Evolutionary conservation across 1,139 yeast genomes (phyloP).

Genomic region (Yamadazyma triangularis): DNA sequence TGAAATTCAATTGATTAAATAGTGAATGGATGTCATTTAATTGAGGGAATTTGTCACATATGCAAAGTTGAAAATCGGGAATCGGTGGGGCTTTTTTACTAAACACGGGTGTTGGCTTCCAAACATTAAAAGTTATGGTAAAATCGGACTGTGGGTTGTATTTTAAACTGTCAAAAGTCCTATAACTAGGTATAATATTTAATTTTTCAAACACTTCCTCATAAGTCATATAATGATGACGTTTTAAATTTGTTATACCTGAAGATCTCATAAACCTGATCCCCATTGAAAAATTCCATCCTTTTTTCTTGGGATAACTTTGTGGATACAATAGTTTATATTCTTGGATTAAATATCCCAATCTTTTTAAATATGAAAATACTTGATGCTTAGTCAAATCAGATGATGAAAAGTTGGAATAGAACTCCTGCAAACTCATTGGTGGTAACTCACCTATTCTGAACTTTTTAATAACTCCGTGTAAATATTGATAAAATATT

Average conservation of each 20-base stretch:
- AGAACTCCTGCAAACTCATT: slow-evolving; percentile 63
- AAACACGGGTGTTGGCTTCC: slow-evolving; percentile 79
- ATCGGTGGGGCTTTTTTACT: slow-evolving; percentile 55
- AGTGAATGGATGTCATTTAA: slow-evolving; percentile 31
- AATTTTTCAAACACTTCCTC: slow-evolving; percentile 37
- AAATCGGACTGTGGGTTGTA: slow-evolving; percentile 6
- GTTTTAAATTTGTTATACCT: slow-evolving; percentile 10
- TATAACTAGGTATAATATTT: slow-evolving; percentile 26
- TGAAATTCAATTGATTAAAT: slow-evolving; percentile 15
- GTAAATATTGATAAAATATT: slow-evolving; percentile 13
- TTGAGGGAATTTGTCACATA: slow-evolving; percentile 53
- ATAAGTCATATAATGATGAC: slow-evolving; percentile 32
- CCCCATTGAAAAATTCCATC: neutral
- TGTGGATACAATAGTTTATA: slow-evolving; percentile 14
- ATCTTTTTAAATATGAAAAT: slow-evolving; percentile 69
- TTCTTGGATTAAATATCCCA: slow-evolving; percentile 67
- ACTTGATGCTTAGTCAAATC: slow-evolving; percentile 58
- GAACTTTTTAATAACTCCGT: slow-evolving; percentile 9
- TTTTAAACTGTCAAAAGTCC: slow-evolving; percentile 15
- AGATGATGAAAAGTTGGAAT: slow-evolving; percentile 30
- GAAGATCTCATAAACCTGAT: slow-evolving; percentile 2
- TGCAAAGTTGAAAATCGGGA: slow-evolving; percentile 74
- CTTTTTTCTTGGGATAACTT: neutral
- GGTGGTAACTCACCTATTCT: slow-evolving; percentile 23
- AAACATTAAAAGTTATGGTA: slow-evolving; percentile 54